Evolutionary conservation across 306 rosid species (phyloP), one percentile per base, ranked within the genome.

Genomic region (Cucumis sativus): DNA sequence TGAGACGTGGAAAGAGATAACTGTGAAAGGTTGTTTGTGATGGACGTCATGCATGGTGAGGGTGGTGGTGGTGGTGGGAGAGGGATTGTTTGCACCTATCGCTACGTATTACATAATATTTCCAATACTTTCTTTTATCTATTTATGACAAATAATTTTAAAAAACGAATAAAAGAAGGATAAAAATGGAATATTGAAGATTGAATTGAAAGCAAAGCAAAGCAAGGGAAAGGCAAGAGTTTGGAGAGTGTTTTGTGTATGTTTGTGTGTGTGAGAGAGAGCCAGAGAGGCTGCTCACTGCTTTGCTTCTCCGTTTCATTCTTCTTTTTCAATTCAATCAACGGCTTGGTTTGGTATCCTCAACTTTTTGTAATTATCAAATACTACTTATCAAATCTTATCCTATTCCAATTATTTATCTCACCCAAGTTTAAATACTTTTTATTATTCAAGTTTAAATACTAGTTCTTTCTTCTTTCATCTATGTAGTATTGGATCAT

Each of bases 201-300:
- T 78, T 89, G 91, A 79, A 91, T 88, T 89, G 85, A 47, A 70
- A 70, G 97, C 91, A 72, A 91, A 89, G 95, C 84, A 87, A 91
- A 89, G 95, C 84, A 87, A 89, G 79, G 77, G 81, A 79, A 85
- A 39, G 59, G 70, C 35, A 47, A 47, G 77, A 77, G 75, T 13
- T 28, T 41, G 70, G 13, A n/a, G 47, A 9, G 33, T 41, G 30
- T 28, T 28, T 28, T 28, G 30, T 28, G 30, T 28, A 28, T 28
- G 39, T 16, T 4, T 33, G 37, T 33, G 37, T 33, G 49, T 23
- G 8, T 25, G 70, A 8, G 49, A 69, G 56, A 20, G 56, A 33
- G 37, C 37, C 37, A 6, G 39, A 43, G 37, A 20, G 75, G 54
- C 30, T 28, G 30, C 16, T 47, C 57, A 41, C 13, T 11, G 75